phyloP scores from a whole-genome alignment of 2,329 filamentous ascomycete genomes.

The Chaetomium strumarium region DNA sequence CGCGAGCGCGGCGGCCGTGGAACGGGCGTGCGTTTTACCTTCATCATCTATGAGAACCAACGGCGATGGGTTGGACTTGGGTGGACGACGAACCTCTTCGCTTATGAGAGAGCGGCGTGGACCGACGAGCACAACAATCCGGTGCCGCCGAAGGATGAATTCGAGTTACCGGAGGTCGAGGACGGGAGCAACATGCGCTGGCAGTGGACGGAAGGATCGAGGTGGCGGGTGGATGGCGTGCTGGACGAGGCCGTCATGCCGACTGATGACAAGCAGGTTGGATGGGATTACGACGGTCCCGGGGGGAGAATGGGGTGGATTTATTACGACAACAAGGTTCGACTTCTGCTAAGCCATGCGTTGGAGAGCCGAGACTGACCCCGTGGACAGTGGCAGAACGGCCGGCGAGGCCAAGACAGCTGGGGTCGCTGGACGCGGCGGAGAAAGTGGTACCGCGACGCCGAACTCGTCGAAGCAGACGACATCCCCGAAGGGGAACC shows the following conservation, averaged over 20 bases:
- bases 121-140: constrained; percentile 91
- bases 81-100: constrained; percentile 87
- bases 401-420: constrained; percentile 75
- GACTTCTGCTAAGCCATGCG: neutral
- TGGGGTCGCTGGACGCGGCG: constrained; percentile 93
- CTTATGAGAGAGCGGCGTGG: constrained; percentile 86
- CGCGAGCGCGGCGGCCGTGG: constrained; percentile 45
- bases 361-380: constrained; percentile 7
- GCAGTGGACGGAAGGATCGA: constrained; percentile 77
- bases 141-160: constrained; percentile 66
- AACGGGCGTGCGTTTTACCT: constrained; percentile 88
- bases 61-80: constrained; percentile 90
- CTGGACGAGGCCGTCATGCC: constrained; percentile 42
- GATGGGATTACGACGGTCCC: constrained; percentile 50
- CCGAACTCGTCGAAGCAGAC: constrained; percentile 76
- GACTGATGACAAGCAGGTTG: constrained; percentile 31
- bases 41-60: constrained; percentile 95
- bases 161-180: constrained; percentile 56
- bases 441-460: constrained; percentile 93
- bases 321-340: constrained; percentile 93
- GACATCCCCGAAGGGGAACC: constrained; percentile 31
- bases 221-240: constrained; percentile 81
- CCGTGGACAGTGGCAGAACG: constrained; percentile 70
- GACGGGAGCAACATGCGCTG: constrained; percentile 52
- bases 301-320: constrained; percentile 79